Base-by-base conservation (phyloP, 129 eudicot genomes). In the Gnaphalium uliginosum region DNA sequence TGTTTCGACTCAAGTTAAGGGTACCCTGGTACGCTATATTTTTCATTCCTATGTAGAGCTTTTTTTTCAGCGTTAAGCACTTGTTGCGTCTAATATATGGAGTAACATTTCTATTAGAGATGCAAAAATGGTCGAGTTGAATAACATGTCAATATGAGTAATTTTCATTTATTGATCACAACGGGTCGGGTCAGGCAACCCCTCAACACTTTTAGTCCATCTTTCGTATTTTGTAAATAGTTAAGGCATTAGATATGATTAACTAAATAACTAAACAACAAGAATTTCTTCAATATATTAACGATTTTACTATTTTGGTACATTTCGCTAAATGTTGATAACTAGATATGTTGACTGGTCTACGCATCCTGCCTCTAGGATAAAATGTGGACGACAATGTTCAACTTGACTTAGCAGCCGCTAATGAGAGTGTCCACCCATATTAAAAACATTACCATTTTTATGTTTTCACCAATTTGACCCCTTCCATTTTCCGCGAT, bases 1-100 rank as follows among this genome's bases (percentile, higher is more conserved):
- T 76, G 97, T 94, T 19, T 94, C 99, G 18, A 94, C 99, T 67
- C 99, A 94, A 87, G 99, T 94, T 51, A 94, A 94, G 84, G 99
- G 99, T 69, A 94, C 99, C n/a, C 68, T 94, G 87, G 99, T 94
- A 59, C 37, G 92, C 43, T 25, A 30, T 50, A 7, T 25, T n/a
- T 27, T 37, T 24, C 27, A 8, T 33, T 24, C 65, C 78, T 72
- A 51, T 69, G 27, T 22, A 58, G 60, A 10, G 23, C 6, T 22
- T 18, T 59, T 39, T 43, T 46, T 69, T 18, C 14, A 41, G 43
- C 3, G 2, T 39, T 22, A 39, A 59, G 18, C 8, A 73, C 19
- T 58, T 23, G 4, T 66, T 66, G 46, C 14, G 2, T 37, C 46
- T 37, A 9, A 37, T 9, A 2, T 37, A 37, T 8, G 6, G 33